These are phyloP conservation scores for Candida sp. DNA, from an alignment of 1,139 yeast genomes.

Conservation along the genomic window DNA sequence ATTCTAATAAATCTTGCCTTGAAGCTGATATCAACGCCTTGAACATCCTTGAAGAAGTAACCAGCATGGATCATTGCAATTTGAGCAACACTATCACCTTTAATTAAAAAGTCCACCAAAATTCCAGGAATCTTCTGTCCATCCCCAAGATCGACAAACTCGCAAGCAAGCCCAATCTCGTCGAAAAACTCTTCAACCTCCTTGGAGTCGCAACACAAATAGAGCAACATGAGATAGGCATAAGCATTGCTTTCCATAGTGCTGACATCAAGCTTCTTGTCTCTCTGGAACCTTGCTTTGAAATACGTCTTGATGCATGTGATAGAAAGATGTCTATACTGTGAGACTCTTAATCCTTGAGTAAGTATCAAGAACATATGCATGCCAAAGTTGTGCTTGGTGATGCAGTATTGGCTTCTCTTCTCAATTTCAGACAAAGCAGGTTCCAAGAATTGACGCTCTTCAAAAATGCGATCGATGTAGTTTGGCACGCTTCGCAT, in stretches of 20 bases:
- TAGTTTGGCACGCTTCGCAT: slow-evolving; percentile 26
- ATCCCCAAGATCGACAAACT: slow-evolving; percentile 31
- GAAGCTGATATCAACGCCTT: slow-evolving; percentile 46
- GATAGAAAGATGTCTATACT: slow-evolving; percentile 60
- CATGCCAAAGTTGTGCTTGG: slow-evolving; percentile 55
- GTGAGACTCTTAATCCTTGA: slow-evolving; percentile 69
- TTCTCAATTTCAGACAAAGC: slow-evolving; percentile 51
- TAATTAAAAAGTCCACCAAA: slow-evolving; percentile 52
- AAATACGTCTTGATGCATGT: slow-evolving; percentile 55
- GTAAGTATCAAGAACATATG: slow-evolving; percentile 55
- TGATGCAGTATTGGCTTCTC: slow-evolving; percentile 43
- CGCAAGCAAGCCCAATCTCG: slow-evolving; percentile 44
- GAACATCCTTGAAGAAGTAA: slow-evolving; percentile 45
- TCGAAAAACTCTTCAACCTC: slow-evolving; percentile 50
- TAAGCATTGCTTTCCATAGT: slow-evolving; percentile 22
- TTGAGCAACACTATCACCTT: slow-evolving; percentile 45
- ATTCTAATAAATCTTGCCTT: slow-evolving; percentile 58
- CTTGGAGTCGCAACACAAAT: slow-evolving; percentile 50
- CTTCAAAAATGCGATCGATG: slow-evolving; percentile 37
- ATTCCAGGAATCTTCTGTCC: slow-evolving; percentile 49
- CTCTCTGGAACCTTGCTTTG: slow-evolving; percentile 39
- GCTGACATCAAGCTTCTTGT: slow-evolving; percentile 7
- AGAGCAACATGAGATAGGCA: slow-evolving; percentile 60
- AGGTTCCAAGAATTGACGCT: slow-evolving; percentile 43
- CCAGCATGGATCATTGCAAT: slow-evolving; percentile 58